These are phyloP conservation scores for Nakaseomyces kungkrabaensis DNA, from an alignment of 1,139 yeast genomes.

Conservation along the genomic window DNA sequence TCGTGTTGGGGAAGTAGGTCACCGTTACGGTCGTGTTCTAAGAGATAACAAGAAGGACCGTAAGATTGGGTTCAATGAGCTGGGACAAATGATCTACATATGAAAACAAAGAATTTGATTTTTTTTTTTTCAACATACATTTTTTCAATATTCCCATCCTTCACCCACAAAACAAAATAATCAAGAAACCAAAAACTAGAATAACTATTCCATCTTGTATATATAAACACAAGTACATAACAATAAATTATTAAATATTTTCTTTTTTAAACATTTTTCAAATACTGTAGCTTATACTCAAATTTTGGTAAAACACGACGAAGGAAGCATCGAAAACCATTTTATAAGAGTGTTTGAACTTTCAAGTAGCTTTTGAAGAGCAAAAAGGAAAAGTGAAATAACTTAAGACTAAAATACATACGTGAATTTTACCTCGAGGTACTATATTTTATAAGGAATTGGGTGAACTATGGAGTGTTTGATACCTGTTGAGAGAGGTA, in stretches of 20 bases:
- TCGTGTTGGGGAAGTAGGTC: conserved; percentile 76
- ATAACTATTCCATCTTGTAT: background rate
- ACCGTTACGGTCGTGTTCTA: conserved; percentile 81
- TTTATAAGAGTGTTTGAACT: too few species aligned
- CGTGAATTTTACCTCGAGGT: too few species aligned
- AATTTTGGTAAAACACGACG: background rate
- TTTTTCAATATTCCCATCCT: background rate
- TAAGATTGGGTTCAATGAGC: conserved; percentile 61
- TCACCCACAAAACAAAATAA: background rate
- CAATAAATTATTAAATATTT: background rate
- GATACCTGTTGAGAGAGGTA: conserved; percentile 13
- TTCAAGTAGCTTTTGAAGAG: too few species aligned
- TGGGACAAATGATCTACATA: conserved; percentile 50
- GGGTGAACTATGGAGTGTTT: conserved; percentile 14
- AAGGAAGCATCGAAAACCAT: background rate
- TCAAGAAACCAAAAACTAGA: background rate
- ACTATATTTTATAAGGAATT: too few species aligned
- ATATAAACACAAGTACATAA: background rate
- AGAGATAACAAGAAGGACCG: conserved; percentile 86
- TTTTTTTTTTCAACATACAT: background rate
- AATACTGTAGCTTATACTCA: background rate
- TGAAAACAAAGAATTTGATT: conserved; percentile 4
- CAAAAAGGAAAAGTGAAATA: too few species aligned
- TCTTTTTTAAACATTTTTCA: too few species aligned
- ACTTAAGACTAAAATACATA: too few species aligned